Evolutionary conservation across 768 basidiomycete species (phyloP).

Genomic region (Mycena indigotica): DNA sequence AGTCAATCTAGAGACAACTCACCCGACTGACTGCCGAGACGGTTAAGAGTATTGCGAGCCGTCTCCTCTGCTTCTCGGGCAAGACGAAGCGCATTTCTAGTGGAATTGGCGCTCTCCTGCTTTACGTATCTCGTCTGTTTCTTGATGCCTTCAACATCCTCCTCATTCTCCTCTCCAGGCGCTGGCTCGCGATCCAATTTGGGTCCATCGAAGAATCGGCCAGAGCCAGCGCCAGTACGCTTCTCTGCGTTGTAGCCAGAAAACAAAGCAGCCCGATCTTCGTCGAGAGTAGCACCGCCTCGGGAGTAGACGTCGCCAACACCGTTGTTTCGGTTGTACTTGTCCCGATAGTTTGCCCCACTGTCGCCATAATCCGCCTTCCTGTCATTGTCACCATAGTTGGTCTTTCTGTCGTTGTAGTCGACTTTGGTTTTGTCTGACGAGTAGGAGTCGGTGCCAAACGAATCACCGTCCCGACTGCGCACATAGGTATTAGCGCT

Average conservation of each 20-base stretch:
- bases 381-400: constrained; percentile 7
- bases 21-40: constrained; percentile 95
- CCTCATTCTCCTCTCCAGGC: constrained; percentile 76
- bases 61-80: constrained; percentile 98
- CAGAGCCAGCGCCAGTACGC: constrained; percentile 44
- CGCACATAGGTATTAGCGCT: constrained; percentile 62
- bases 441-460: constrained; percentile 33
- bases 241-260: constrained; percentile 69
- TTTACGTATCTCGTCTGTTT: constrained; percentile 86
- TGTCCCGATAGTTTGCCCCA: constrained; percentile 36
- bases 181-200: constrained; percentile 44
- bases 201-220: constrained; percentile 72
- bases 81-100: constrained; percentile 88
- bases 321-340: constrained; percentile 53
- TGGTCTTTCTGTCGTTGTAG: constrained; percentile 16
- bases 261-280: constrained; percentile 74
- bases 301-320: constrained; percentile 71
- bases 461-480: constrained; percentile 69
- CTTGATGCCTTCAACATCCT: constrained; percentile 94
- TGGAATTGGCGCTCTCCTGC: constrained; percentile 87
- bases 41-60: constrained; percentile 78
- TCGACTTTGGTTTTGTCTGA: constrained; percentile 14
- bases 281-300: constrained; percentile 52
- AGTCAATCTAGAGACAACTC: constrained; percentile 23
- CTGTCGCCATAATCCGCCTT: constrained; percentile 15